phyloP scores from a whole-genome alignment of 352 stramenopile genomes.

The Blastocystis sp. region DNA sequence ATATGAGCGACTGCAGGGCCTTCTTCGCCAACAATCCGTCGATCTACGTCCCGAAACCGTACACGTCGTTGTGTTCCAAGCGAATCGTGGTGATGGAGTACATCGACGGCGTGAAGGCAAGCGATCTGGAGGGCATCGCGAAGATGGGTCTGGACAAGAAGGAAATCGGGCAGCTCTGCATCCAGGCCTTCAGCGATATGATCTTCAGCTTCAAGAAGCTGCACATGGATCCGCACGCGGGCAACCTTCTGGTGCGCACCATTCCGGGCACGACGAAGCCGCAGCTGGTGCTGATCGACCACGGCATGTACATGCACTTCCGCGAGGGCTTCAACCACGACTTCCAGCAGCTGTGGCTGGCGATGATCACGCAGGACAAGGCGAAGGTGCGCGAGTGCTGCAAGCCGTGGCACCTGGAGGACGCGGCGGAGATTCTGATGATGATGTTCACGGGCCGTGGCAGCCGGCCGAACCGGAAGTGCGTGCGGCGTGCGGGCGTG shows the following conservation, averaged over 20 bases:
- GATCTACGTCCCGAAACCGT: conserved; percentile 56
- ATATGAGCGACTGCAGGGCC: conserved; percentile 22
- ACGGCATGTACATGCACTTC: conserved; percentile 68
- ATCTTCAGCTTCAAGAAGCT: conserved; percentile 58
- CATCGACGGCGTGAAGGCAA: conserved; percentile 58
- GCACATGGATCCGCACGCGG: conserved; percentile 68
- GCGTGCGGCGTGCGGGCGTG: background rate
- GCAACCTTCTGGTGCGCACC: conserved; percentile 43
- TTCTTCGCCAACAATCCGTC: conserved; percentile 21
- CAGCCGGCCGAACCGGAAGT: conserved; percentile 11
- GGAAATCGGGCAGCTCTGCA: conserved; percentile 26
- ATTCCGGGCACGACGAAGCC: conserved; percentile 38
- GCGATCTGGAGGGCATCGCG: conserved; percentile 5
- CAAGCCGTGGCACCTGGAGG: conserved; percentile 46
- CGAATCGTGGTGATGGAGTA: conserved; percentile 69
- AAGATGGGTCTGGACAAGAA: background rate
- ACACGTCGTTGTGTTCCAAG: conserved; percentile 16
- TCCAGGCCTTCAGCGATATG: conserved; percentile 64
- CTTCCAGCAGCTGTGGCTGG: conserved; percentile 58
- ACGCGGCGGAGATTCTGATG: conserved; percentile 1
- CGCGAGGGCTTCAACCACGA: conserved; percentile 40
- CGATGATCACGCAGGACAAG: conserved; percentile 64
- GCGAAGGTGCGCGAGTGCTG: conserved; percentile 23
- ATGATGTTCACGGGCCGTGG: conserved; percentile 56
- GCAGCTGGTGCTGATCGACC: conserved; percentile 66